Evolutionary conservation across 176 grass and related monocot genomes (phyloP).

Genomic region (Tillandsia fasciculata): DNA sequence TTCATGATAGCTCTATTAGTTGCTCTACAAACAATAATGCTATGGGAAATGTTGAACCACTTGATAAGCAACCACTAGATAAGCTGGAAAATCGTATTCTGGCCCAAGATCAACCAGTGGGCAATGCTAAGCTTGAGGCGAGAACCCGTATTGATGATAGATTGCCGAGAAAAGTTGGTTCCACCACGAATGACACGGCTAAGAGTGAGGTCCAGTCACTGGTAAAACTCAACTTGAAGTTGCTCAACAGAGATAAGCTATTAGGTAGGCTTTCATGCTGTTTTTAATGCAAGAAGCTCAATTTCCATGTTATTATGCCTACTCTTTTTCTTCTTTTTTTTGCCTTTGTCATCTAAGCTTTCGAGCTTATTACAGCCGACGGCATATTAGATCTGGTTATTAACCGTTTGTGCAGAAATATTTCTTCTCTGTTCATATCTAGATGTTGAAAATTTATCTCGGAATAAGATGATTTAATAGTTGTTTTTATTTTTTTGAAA

Average conservation of each 20-base stretch:
- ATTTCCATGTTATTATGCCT: neutral
- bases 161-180: slow-evolving; percentile 19
- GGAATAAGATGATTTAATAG: too few species aligned
- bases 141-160: slow-evolving; percentile 14
- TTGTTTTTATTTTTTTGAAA: too few species aligned
- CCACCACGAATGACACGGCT: slow-evolving; percentile 19
- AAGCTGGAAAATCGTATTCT: neutral
- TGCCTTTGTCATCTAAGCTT: too few species aligned
- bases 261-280: slow-evolving; percentile 9
- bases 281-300: neutral
- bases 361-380: too few species aligned
- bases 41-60: neutral
- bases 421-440: too few species aligned
- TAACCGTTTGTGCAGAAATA: too few species aligned
- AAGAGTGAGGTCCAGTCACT: slow-evolving; percentile 55
- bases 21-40: neutral
- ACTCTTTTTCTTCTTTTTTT: neutral
- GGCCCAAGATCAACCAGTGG: neutral
- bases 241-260: slow-evolving; percentile 56
- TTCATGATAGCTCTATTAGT: neutral
- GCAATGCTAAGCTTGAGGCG: slow-evolving; percentile 29
- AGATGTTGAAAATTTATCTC: too few species aligned
- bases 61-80: neutral
- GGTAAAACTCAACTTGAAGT: slow-evolving; percentile 44
- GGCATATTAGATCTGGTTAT: too few species aligned